Conservation (phyloP, 176 grass and related monocot species). For the Pharus latifolius region DNA sequence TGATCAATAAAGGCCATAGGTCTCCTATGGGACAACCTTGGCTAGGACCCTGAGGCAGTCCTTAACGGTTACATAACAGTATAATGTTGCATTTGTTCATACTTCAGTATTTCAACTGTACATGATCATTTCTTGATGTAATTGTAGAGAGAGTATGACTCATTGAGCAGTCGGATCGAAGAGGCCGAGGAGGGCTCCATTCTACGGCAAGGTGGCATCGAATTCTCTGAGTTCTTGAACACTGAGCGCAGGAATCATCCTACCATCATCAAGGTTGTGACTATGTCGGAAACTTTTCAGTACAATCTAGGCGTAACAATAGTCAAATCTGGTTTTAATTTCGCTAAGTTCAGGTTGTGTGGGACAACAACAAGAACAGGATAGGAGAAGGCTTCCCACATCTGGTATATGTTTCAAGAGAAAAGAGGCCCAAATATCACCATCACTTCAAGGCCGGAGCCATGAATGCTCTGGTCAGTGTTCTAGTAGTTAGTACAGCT, state of each 20-base stretch:
- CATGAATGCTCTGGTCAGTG: slow-evolving; percentile 42
- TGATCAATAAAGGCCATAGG: no score
- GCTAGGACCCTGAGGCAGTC: no score
- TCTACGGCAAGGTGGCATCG: neutral
- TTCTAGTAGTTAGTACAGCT: neutral
- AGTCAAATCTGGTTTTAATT: neutral
- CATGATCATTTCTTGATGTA: neutral
- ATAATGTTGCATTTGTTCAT: no score
- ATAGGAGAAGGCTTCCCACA: slow-evolving; percentile 7
- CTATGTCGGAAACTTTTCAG: no score
- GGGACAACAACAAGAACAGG: slow-evolving; percentile 12
- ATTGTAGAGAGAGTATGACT: slow-evolving; percentile 35
- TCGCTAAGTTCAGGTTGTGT: slow-evolving; percentile 22
- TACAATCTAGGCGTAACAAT: no score
- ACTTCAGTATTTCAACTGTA: no score
- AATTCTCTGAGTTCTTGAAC: slow-evolving; percentile 30
- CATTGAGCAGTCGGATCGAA: slow-evolving; percentile 22
- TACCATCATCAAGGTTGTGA: slow-evolving; percentile 35
- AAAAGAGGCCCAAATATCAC: slow-evolving; percentile 18
- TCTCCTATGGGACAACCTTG: no score
- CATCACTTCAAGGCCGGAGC: slow-evolving; percentile 52
- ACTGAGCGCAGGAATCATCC: slow-evolving; percentile 26
- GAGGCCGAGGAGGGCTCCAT: slow-evolving; percentile 16
- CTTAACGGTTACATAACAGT: no score
- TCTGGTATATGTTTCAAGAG: slow-evolving; percentile 41